Conservation (phyloP, 441 rosid species). For the Pelargonium fulgidum region DNA sequence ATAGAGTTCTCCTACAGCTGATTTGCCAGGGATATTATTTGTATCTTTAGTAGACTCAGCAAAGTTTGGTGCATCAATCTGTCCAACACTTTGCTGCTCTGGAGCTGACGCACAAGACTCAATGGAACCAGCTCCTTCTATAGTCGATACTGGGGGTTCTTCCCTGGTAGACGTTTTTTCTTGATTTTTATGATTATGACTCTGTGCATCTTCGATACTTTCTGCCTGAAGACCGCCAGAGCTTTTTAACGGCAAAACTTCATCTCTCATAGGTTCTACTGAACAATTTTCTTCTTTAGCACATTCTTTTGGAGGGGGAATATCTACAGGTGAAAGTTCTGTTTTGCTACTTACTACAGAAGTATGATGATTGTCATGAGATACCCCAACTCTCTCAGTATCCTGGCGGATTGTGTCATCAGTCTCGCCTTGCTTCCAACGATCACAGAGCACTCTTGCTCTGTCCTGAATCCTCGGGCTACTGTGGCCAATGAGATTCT, state of each 20-base stretch:
- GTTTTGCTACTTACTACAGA: conserved; percentile 25
- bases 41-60: conserved; percentile 30
- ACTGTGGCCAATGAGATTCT: conserved; percentile 60
- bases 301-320: conserved; percentile 33
- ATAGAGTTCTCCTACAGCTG: conserved; percentile 21
- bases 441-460: conserved; percentile 55
- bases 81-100: conserved; percentile 31
- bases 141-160: conserved; percentile 25
- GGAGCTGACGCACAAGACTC: conserved; percentile 32
- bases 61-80: conserved; percentile 32
- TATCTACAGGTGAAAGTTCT: conserved; percentile 32
- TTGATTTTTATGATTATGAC: conserved; percentile 29
- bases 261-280: conserved; percentile 32
- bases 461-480: conserved; percentile 58
- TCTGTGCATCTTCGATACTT: conserved; percentile 31
- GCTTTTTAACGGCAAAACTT: conserved; percentile 28
- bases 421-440: conserved; percentile 47
- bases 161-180: conserved; percentile 35
- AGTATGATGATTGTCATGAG: conserved; percentile 22
- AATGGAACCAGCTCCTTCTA: conserved; percentile 27
- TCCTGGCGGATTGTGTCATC: conserved; percentile 29
- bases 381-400: conserved; percentile 31
- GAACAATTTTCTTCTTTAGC: conserved; percentile 30
- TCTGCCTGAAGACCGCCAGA: conserved; percentile 35
- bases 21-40: conserved; percentile 25